These are phyloP conservation scores for Allium sativum DNA, from an alignment of 106 monocot species.

Conservation along the genomic window DNA sequence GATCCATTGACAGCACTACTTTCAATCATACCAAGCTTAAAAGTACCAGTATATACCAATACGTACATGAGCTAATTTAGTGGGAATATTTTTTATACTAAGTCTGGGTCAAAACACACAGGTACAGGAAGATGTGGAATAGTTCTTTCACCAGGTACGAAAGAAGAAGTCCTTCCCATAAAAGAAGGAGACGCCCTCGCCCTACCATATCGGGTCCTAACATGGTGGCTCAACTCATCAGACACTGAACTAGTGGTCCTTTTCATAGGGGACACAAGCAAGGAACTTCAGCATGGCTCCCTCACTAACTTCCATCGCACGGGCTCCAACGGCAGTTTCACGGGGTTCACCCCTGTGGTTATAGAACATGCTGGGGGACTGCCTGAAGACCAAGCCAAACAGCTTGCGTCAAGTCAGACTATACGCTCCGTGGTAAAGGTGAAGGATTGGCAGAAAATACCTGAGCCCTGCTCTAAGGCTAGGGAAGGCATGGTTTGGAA, in stretches of 20 bases:
- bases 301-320: conserved; percentile 87
- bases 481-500: conserved; percentile 60
- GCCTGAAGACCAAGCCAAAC: conserved; percentile 24
- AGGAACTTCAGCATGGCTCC: conserved; percentile 41
- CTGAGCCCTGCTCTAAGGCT: conserved; percentile 28
- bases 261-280: conserved; percentile 90
- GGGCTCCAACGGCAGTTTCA: conserved; percentile 70
- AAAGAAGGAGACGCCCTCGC: conserved; percentile 68
- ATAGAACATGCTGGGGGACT: conserved; percentile 69
- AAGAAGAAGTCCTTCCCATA: conserved; percentile 67
- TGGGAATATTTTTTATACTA: too few relatives aligned
- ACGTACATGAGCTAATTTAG: too few relatives aligned
- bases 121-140: conserved; percentile 70
- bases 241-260: conserved; percentile 51
- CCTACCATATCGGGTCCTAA: conserved; percentile 72
- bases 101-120: too few relatives aligned
- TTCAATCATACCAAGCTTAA: too few relatives aligned
- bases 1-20: too few relatives aligned
- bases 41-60: too few relatives aligned
- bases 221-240: conserved; percentile 81
- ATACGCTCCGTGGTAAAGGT: conserved; percentile 37
- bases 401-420: conserved; percentile 39
- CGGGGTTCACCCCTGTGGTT: conserved; percentile 77
- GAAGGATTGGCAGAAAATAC: conserved; percentile 35
- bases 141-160: conserved; percentile 43